Conservation (phyloP, 2,329 filamentous ascomycete genomes). For the Colletotrichum tabaci region DNA sequence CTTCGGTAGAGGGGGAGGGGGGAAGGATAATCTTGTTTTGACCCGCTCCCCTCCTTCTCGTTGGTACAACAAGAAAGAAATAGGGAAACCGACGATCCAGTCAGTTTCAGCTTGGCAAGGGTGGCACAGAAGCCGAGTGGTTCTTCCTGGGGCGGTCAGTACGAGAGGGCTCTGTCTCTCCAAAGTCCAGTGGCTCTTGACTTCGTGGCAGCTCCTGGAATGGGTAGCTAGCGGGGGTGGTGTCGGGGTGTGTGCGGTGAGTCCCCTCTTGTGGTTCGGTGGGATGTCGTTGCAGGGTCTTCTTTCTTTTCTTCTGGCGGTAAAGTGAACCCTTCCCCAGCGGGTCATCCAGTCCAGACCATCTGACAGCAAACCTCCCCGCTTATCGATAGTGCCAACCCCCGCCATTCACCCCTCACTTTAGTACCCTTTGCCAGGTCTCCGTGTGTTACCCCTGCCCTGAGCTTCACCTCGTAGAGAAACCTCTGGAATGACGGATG, state of each 20-base stretch:
- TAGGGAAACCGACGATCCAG: conserved; percentile 4
- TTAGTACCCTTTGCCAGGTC: conserved; percentile 8
- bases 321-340: neutral
- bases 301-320: conserved; percentile 11
- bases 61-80: neutral
- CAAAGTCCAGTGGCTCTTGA: neutral
- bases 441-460: neutral
- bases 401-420: conserved; percentile 18
- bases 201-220: conserved; percentile 1
- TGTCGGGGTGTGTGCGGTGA: conserved; percentile 3
- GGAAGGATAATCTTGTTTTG: conserved; percentile 18
- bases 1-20: neutral
- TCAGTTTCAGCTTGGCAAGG: conserved; percentile 22
- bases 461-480: neutral
- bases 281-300: conserved; percentile 27
- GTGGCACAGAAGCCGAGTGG: conserved; percentile 6
- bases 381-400: conserved; percentile 18
- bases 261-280: neutral
- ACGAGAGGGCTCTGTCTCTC: neutral
- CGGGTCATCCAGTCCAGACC: neutral
- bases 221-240: neutral
- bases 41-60: conserved; percentile 13
- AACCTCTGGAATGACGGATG: too few species aligned
- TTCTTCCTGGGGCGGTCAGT: conserved; percentile 4
- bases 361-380: neutral